Evolutionary conservation across 2,329 filamentous ascomycete species (phyloP), one percentile per base, ranked within the genome.

Genomic region (Harringtonia aguacate): DNA sequence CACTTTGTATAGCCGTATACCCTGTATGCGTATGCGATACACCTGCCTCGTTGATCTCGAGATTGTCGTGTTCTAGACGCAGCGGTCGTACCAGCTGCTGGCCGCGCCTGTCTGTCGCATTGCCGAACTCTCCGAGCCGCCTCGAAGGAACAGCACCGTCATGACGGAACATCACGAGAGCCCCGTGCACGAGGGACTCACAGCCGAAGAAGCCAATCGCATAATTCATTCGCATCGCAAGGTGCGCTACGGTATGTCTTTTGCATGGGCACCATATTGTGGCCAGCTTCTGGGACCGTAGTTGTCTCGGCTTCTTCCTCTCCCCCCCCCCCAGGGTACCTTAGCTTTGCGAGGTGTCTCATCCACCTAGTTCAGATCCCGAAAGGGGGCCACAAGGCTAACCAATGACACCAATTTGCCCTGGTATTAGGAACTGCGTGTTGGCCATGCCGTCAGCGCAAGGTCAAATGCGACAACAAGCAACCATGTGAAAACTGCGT

Each of bases 151-250:
- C 31, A 9, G 20, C 35, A 20, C 40, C 36, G 56, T 50, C 56
- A 72, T 72, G 69, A 56, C 65, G 47, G 68, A 71, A 45, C 59
- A 62, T 48, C 60, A 65, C 41, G 62, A 65, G 41, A 61, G 64
- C 42, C 65, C 70, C 43, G 65, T 65, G 49, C 61, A 77, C 49
- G 71, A 77, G 56, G 70, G 77, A 55, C 65, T 79, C 56, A 79
- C 75, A 38, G 72, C 77, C 10, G 78, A 81, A 58, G 77, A 82
- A 61, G 78, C 77, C 50, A 81, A 67, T 57, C 75, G 77, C 53
- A 81, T 82, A 62, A 81, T 82, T 52, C 77, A 81, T 58, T 81
- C 77, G 42, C 78, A 81, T 57, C 74, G 78, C 52, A 82, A 82
- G 60, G 78, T 82, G 45, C 72, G 78, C 56, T 81, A 82, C 60